phyloP scores from a whole-genome alignment of 495 filamentous ascomycete genomes.

The Neurospora tetraspora region DNA sequence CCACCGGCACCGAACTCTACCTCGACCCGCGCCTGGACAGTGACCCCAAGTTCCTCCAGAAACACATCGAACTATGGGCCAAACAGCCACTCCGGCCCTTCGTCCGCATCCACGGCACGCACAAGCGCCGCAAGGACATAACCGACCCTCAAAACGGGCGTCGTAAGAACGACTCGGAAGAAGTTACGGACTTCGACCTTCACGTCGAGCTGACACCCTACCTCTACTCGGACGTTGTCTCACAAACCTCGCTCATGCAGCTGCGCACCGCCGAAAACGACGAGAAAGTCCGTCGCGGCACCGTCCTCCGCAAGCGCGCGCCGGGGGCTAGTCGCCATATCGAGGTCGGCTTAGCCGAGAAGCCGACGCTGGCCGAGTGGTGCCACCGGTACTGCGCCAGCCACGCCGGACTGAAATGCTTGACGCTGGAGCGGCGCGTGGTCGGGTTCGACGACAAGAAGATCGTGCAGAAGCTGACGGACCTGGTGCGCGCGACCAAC shows the following conservation, averaged over 20 bases:
- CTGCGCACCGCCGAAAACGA: slow-evolving; percentile 29
- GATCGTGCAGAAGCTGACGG: slow-evolving; percentile 33
- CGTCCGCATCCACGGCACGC: slow-evolving; percentile 39
- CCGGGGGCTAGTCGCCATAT: slow-evolving; percentile 29
- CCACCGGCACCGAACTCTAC: slow-evolving; percentile 24
- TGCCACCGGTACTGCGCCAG: slow-evolving; percentile 46
- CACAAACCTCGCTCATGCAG: slow-evolving; percentile 16
- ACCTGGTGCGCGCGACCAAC: slow-evolving; percentile 44
- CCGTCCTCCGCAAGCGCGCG: slow-evolving; percentile 27
- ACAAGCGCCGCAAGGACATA: slow-evolving; percentile 31
- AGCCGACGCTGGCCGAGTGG: slow-evolving; percentile 43
- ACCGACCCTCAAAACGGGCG: slow-evolving; percentile 19
- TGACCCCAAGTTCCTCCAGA: slow-evolving; percentile 31
- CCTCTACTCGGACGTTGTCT: slow-evolving; percentile 30
- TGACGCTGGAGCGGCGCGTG: slow-evolving; percentile 40
- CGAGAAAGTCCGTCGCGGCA: slow-evolving; percentile 33
- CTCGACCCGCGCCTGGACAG: slow-evolving; percentile 28
- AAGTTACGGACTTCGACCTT: slow-evolving; percentile 43
- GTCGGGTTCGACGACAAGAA: slow-evolving; percentile 39
- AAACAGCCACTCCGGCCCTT: slow-evolving; percentile 34
- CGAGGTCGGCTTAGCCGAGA: slow-evolving; percentile 21
- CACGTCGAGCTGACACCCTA: slow-evolving; percentile 39
- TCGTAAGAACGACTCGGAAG: slow-evolving; percentile 29
- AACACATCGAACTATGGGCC: slow-evolving; percentile 31
- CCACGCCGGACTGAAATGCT: slow-evolving; percentile 37